phyloP scores from a whole-genome alignment of 306 rosid species.

The Quercus variabilis region DNA sequence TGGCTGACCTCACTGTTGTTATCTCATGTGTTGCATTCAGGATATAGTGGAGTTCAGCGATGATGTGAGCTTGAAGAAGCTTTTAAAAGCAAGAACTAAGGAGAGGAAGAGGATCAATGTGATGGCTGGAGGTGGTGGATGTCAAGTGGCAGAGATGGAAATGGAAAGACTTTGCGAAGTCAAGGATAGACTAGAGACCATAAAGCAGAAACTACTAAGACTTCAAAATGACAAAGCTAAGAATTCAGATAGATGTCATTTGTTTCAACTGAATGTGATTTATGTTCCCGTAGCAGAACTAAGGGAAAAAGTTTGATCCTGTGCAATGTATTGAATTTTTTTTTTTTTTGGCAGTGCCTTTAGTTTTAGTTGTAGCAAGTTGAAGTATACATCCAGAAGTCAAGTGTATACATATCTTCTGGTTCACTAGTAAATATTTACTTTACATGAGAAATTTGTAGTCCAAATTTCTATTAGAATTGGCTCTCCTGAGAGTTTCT shows the following conservation, averaged over 20 bases:
- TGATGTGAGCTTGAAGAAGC: conserved; percentile 74
- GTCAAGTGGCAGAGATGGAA: conserved; percentile 53
- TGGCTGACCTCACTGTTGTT: not conserved
- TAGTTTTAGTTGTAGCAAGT: not conserved
- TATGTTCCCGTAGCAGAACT: conserved; percentile 80
- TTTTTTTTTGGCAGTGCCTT: conserved; percentile 1
- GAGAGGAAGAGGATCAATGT: conserved; percentile 36
- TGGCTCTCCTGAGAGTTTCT: not conserved
- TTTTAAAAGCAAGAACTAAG: conserved; percentile 40
- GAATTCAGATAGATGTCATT: conserved; percentile 26
- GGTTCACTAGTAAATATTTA: not conserved
- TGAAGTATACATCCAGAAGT: not conserved
- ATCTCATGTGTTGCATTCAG: conserved; percentile 32
- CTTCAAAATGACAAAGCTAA: conserved; percentile 33
- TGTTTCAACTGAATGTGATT: conserved; percentile 34
- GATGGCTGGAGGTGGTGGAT: conserved; percentile 34
- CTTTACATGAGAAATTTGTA: not conserved
- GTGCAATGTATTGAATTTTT: not conserved
- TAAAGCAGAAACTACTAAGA: conserved; percentile 45
- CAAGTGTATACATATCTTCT: not conserved
- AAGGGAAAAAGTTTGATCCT: conserved; percentile 57
- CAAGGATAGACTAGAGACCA: conserved; percentile 42
- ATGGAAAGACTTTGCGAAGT: conserved; percentile 62
- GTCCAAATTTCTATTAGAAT: not conserved
- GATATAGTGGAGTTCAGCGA: conserved; percentile 49